Base-by-base conservation (phyloP, 495 filamentous ascomycete species). In the Penicillium ucsense region DNA sequence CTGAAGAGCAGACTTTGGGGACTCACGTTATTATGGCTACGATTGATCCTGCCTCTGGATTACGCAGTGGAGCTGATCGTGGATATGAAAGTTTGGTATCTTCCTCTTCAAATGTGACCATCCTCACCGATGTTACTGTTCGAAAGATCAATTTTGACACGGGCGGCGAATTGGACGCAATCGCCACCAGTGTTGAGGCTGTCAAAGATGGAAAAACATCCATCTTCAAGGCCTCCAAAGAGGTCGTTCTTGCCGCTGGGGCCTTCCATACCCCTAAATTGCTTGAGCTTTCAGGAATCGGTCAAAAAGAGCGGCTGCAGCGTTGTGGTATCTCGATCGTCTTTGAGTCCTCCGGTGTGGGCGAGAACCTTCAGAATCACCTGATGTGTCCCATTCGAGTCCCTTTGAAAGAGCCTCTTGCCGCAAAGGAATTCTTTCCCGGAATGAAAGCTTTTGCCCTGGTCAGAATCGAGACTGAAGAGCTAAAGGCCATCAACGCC, bases 181-280 rank as follows among this genome's bases (percentile, higher is more conserved):
- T 47, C 6, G 62, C 60, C 0, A 63, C 45, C n/a, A 66, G 57
- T 0, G 62, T 64, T 3, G 58, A 60, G 4, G 72, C 76, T 38
- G 49, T 28, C 3, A 44, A 59, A 32, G 35, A 53, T 6, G 56
- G 55, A 31, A 45, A 41, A 10, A 36, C n/a, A 39, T 55, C 48
- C 31, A 57, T 5, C 0, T n/a, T 58, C 20, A 43, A 41, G 6
- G 54, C 57, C n/a, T 47, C 8, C 3, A 53, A 46, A 32, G 79
- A 83, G 45, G 61, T 81, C 20, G 72, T 83, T 31, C 35, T 82
- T 4, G 69, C 72, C 0, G 75, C 75, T 3, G 79, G 79, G 0
- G 58, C 60, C 4, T 55, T 81, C 12, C 67, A 75, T 34, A 74
- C 74, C 4, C 74, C 77, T 0, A 73, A 77, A 45, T 32, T 80